phyloP scores from a whole-genome alignment of 495 filamentous ascomycete species.

The Pseudevernia furfuracea region DNA sequence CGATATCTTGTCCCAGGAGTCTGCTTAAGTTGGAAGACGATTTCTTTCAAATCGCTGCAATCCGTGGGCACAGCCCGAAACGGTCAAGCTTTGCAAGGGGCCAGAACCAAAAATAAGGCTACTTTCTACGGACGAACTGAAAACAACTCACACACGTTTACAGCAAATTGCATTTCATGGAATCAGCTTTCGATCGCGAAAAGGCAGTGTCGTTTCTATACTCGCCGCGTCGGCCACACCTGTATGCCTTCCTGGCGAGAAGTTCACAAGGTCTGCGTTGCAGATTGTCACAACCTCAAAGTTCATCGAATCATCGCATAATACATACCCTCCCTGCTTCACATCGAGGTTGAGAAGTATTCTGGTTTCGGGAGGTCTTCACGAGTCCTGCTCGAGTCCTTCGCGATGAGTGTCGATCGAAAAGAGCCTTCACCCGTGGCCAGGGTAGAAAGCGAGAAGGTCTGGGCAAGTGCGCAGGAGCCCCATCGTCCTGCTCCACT shows the following conservation, averaged over 20 bases:
- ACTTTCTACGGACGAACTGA: conserved; percentile 1
- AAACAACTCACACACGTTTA: not conserved
- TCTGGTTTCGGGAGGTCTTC: not conserved
- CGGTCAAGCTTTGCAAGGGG: conserved; percentile 14
- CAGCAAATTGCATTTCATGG: conserved; percentile 22
- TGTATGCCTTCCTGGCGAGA: conserved; percentile 16
- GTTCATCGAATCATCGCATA: not conserved
- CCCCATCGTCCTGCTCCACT: conserved; percentile 21
- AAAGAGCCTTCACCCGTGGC: conserved; percentile 15
- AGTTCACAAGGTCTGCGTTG: conserved; percentile 12
- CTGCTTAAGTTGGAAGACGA: not conserved
- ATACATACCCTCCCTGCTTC: not conserved
- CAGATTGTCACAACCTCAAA: conserved; percentile 2
- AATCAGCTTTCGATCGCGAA: conserved; percentile 14
- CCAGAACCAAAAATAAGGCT: conserved; percentile 18
- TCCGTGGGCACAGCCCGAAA: conserved; percentile 7
- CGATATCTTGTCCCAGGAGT: not conserved
- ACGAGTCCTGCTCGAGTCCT: conserved; percentile 11
- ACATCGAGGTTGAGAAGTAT: not conserved
- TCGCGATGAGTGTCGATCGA: conserved; percentile 22
- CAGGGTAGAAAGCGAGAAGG: conserved; percentile 21
- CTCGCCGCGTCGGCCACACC: conserved; percentile 16
- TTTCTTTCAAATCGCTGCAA: not conserved
- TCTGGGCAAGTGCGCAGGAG: conserved; percentile 13
- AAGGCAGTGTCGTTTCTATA: conserved; percentile 12